A percentile compares a stretch with the other conserved stretches of the same genome.
Conservation (phyloP, 2,329 filamentous ascomycete species). For the Claviceps paspali region DNA sequence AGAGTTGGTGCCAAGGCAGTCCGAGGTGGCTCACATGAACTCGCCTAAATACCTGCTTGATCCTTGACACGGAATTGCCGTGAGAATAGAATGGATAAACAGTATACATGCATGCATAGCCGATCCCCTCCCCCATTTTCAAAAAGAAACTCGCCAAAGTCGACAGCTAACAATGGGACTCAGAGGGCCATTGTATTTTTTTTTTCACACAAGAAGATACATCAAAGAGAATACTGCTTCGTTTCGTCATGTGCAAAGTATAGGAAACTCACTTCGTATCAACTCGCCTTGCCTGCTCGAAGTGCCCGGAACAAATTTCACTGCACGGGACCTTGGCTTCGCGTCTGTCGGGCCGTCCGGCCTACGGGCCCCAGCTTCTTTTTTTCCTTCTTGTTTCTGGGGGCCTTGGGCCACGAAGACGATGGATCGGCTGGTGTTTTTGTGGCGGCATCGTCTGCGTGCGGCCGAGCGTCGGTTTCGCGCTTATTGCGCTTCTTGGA, state of each 20-base stretch:
- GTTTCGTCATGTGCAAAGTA: neutral
- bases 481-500: conserved; percentile 28
- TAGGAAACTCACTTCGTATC: neutral
- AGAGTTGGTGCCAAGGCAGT: too few species aligned
- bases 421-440: neutral
- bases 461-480: conserved; percentile 7
- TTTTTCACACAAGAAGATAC: too few species aligned
- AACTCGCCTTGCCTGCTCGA: neutral
- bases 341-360: conserved; percentile 25
- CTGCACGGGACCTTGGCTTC: conserved; percentile 26
- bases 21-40: too few species aligned
- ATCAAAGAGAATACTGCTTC: too few species aligned
- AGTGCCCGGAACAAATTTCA: neutral
- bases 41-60: neutral
- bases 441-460: neutral
- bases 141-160: too few species aligned
- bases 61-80: neutral
- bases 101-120: too few species aligned
- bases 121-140: too few species aligned
- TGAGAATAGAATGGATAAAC: too few species aligned
- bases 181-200: too few species aligned
- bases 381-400: conserved; percentile 21
- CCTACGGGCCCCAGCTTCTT: conserved; percentile 21
- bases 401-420: conserved; percentile 12
- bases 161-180: too few species aligned